These are phyloP conservation scores for Ochetophila trinervis DNA, from an alignment of 306 rosid genomes.

Conservation along the genomic window DNA sequence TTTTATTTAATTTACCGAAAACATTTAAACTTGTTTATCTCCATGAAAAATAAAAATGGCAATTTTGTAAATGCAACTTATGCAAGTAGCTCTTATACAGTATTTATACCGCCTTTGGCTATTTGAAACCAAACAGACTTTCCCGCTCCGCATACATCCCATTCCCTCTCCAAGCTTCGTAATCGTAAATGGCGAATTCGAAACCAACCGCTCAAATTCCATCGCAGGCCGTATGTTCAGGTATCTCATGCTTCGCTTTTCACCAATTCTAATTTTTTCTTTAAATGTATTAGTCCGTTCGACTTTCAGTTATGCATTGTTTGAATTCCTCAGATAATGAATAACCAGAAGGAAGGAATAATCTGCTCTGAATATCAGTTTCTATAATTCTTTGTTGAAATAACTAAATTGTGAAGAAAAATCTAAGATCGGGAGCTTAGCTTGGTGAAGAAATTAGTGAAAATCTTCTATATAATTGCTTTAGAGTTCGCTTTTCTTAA, in stretches of 20 bases:
- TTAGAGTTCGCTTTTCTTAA: no score
- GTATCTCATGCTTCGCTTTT: background rate
- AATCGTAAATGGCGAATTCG: conserved; percentile 16
- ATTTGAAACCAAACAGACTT: background rate
- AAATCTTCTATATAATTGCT: no score
- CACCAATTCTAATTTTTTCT: background rate
- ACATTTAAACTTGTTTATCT: no score
- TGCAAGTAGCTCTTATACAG: background rate
- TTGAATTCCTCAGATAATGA: conserved; percentile 3
- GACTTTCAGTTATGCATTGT: background rate
- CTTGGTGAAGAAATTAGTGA: background rate
- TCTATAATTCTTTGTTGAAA: background rate
- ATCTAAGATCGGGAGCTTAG: background rate
- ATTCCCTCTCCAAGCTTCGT: background rate
- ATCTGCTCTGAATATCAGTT: background rate
- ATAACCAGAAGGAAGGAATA: background rate
- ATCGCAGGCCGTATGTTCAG: background rate
- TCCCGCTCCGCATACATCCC: conserved; percentile 6
- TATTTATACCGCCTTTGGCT: background rate
- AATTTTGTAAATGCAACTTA: background rate
- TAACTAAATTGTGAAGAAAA: no score
- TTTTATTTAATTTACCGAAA: no score
- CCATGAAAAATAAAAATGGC: background rate
- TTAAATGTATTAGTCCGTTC: background rate
- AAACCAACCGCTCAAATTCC: conserved; percentile 6